A percentile compares a stretch with the other conserved stretches of the same genome.
Conservation (phyloP, 352 stramenopile species). For the Hyaloperonospora arabidopsidis region DNA sequence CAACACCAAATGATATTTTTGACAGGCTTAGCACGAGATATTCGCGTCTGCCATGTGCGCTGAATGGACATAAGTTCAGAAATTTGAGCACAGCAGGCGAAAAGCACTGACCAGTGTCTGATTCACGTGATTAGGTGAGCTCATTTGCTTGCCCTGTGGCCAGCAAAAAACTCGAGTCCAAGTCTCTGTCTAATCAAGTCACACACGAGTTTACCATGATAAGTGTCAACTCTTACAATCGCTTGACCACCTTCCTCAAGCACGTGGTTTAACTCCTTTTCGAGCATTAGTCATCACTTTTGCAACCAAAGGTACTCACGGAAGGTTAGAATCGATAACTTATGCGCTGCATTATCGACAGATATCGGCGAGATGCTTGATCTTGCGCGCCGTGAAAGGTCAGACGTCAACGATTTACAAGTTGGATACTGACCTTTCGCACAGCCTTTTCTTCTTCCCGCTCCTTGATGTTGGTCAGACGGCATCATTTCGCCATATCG, state of each 20-base stretch:
- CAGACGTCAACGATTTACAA: slow-evolving; percentile 3
- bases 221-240: slow-evolving; percentile 10
- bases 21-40: slow-evolving; percentile 7
- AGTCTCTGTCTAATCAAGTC: slow-evolving; percentile 10
- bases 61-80: slow-evolving; percentile 21
- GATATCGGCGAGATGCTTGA: slow-evolving; percentile 9
- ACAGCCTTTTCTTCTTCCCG: slow-evolving; percentile 3
- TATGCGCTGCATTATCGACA: no score
- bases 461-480: background rate
- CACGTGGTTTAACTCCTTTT: no score
- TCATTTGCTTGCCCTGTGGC: slow-evolving; percentile 26
- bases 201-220: slow-evolving; percentile 10
- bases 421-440: slow-evolving; percentile 7
- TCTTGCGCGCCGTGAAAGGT: slow-evolving; percentile 3
- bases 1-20: background rate
- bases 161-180: slow-evolving; percentile 12
- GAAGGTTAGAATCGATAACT: no score
- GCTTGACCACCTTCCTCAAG: slow-evolving; percentile 1
- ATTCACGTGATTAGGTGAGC: slow-evolving; percentile 19
- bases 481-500: background rate
- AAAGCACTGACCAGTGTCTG: slow-evolving; percentile 19
- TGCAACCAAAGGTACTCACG: slow-evolving; percentile 13
- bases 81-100: slow-evolving; percentile 21
- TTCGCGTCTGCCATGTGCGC: slow-evolving; percentile 1
- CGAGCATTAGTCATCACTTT: slow-evolving; percentile 5